These are phyloP conservation scores for Abortiporus biennis DNA, from an alignment of 1,284 basidiomycete genomes.

Conservation along the genomic window DNA sequence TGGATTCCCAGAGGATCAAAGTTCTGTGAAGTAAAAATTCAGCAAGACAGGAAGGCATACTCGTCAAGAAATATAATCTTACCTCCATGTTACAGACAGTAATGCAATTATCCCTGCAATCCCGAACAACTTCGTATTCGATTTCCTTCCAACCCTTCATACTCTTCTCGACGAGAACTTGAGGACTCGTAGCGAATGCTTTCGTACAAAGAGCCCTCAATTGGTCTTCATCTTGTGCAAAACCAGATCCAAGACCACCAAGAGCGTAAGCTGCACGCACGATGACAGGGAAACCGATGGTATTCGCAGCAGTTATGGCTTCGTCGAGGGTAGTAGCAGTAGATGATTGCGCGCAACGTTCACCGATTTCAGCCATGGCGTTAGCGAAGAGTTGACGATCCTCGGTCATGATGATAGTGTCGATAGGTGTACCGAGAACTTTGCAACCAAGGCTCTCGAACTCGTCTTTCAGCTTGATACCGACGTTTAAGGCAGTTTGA, in stretches of 20 bases:
- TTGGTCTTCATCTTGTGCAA: constrained; percentile 87
- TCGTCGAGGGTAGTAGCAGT: constrained; percentile 86
- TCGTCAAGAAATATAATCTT: constrained; percentile 21
- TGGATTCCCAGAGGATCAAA: constrained; percentile 99
- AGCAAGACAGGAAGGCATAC: not conserved
- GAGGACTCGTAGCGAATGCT: constrained; percentile 95
- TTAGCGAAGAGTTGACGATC: constrained; percentile 92
- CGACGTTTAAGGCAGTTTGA: constrained; percentile 95
- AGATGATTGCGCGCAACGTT: constrained; percentile 86
- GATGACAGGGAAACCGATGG: constrained; percentile 96
- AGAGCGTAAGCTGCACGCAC: constrained; percentile 96
- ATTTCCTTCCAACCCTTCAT: constrained; percentile 99
- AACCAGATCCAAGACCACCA: constrained; percentile 92
- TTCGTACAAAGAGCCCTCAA: constrained; percentile 85
- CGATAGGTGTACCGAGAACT: constrained; percentile 95
- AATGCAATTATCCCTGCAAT: constrained; percentile 97
- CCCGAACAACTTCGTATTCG: constrained; percentile 98
- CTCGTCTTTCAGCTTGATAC: constrained; percentile 96
- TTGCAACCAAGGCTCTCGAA: constrained; percentile 84
- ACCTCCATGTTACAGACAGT: constrained; percentile 99
- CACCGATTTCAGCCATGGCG: constrained; percentile 96
- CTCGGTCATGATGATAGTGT: constrained; percentile 97
- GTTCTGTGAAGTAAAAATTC: constrained; percentile 51
- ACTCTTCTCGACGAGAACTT: constrained; percentile 96
- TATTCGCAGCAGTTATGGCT: constrained; percentile 76